These are phyloP conservation scores for Borovskyia barvae DNA, from an alignment of 208 protist genomes.

Conservation along the genomic window DNA sequence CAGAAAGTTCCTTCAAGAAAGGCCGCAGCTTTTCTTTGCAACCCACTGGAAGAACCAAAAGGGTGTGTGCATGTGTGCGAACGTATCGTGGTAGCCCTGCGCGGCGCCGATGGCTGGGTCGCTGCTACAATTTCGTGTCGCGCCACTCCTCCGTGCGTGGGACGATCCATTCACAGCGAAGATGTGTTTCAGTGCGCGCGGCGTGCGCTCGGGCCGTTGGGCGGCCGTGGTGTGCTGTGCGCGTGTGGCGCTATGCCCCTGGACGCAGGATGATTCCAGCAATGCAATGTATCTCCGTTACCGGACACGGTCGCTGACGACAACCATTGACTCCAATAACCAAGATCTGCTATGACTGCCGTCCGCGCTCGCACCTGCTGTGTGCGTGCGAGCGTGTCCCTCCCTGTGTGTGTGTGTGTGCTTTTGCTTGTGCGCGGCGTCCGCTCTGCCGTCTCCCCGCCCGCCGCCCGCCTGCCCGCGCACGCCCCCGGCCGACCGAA, in stretches of 20 bases:
- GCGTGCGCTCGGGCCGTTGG: background rate
- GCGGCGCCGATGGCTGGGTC: background rate
- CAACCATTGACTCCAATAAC: constrained; percentile 61
- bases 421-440: background rate
- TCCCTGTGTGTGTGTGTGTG: background rate
- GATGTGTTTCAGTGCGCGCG: constrained; percentile 3
- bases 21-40: too few relatives aligned
- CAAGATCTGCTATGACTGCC: constrained; percentile 85
- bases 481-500: background rate
- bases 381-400: background rate
- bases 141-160: constrained; percentile 14
- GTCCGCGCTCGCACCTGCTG: too few relatives aligned
- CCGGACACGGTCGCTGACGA: constrained; percentile 54
- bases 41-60: too few relatives aligned
- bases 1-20: too few relatives aligned
- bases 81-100: too few relatives aligned
- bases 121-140: constrained; percentile 48
- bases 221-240: background rate
- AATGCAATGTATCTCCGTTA: constrained; percentile 41
- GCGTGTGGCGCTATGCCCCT: background rate
- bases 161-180: constrained; percentile 61
- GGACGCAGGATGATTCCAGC: constrained; percentile 8
- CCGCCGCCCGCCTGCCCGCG: background rate
- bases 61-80: too few relatives aligned
- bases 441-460: background rate